Percentiles rank a stretch among this genome's conserved stretches.
phyloP scores from a whole-genome alignment of 176 grass and related monocot species.

The Oryza glaberrima region DNA sequence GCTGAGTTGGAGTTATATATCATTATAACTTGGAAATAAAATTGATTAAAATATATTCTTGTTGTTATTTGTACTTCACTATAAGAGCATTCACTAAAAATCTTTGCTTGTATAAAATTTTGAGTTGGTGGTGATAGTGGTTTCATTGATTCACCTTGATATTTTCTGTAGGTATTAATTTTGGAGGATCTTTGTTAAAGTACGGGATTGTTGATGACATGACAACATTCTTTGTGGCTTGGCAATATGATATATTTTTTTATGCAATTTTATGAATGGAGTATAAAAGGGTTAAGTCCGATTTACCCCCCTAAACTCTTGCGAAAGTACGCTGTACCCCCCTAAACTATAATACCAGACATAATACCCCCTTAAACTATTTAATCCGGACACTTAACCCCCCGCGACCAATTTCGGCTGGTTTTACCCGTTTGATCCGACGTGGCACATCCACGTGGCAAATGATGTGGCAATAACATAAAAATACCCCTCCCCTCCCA shows the following conservation, averaged over 20 bases:
- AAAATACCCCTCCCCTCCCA: too few relatives aligned
- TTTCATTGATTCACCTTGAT: neutral
- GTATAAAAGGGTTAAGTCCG: too few relatives aligned
- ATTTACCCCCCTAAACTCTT: too few relatives aligned
- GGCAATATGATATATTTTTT: neutral
- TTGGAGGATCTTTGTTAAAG: neutral
- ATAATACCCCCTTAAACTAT: too few relatives aligned
- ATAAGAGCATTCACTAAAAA: neutral
- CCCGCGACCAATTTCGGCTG: too few relatives aligned
- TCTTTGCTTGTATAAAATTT: neutral
- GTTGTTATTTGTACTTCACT: too few relatives aligned
- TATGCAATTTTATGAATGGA: neutral
- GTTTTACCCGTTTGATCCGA: too few relatives aligned
- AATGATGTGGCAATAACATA: too few relatives aligned
- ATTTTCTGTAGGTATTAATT: neutral
- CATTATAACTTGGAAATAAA: neutral
- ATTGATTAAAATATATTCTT: neutral
- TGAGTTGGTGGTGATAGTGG: neutral
- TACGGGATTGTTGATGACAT: neutral
- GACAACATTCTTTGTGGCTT: neutral
- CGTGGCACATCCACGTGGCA: too few relatives aligned
- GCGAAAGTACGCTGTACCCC: too few relatives aligned
- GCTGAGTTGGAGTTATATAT: constrained; percentile 5
- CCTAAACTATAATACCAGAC: too few relatives aligned
- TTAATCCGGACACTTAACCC: too few relatives aligned